Conservation (phyloP, 306 rosid species). For the Vicia faba region DNA sequence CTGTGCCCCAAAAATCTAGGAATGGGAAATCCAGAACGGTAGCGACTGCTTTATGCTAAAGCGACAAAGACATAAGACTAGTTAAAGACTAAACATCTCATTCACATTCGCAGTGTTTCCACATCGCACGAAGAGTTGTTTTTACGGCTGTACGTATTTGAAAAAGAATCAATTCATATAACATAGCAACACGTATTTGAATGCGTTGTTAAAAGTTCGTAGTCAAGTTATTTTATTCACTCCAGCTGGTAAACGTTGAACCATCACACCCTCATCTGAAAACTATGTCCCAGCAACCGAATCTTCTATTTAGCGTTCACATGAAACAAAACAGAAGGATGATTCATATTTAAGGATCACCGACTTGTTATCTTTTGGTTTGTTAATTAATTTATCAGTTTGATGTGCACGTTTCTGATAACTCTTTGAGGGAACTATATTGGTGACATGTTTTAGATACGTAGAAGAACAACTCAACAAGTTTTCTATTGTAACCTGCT, state of each 20-base stretch:
- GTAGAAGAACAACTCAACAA: neutral
- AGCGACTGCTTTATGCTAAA: conserved; percentile 29
- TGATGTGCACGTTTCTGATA: neutral
- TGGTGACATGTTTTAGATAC: neutral
- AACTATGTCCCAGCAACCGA: conserved; percentile 47
- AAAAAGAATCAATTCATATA: conserved; percentile 4
- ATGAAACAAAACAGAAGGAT: neutral
- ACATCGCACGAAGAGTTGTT: conserved; percentile 33
- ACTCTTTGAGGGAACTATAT: no score
- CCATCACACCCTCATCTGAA: conserved; percentile 41
- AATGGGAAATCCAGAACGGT: conserved; percentile 22
- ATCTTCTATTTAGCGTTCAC: conserved; percentile 11
- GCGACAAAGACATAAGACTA: conserved; percentile 33
- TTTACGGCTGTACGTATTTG: conserved; percentile 22
- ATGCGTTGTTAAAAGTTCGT: conserved; percentile 35
- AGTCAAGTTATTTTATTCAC: conserved; percentile 1
- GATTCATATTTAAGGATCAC: neutral
- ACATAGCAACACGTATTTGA: conserved; percentile 9
- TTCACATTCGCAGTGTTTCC: conserved; percentile 32
- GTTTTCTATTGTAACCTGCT: no score
- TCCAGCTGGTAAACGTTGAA: conserved; percentile 31
- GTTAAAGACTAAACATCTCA: neutral
- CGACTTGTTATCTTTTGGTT: neutral
- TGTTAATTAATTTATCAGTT: neutral
- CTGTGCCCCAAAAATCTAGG: neutral